Evolutionary conservation across 2,329 filamentous ascomycete genomes (phyloP), one percentile per base, ranked within the genome.

Genomic region (Nothophoma quercina): DNA sequence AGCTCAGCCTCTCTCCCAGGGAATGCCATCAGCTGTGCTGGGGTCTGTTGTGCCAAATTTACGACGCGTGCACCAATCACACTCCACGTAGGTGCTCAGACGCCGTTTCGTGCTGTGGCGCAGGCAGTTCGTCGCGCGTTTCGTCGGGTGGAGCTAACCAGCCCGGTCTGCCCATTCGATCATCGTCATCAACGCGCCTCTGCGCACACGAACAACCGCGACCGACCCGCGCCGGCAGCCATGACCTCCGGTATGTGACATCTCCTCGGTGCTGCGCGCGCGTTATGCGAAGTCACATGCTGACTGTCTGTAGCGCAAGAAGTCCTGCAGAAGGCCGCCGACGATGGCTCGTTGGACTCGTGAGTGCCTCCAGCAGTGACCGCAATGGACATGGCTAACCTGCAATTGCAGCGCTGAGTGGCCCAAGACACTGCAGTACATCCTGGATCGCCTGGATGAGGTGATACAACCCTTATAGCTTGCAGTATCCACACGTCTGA

Each of bases 361-460:
- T 87, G 78, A 62, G 81, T 68, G 46, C 56, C 45, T 58, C 55
- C 56, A 48, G n/a, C 35, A 8, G 15, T 28, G 7, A 3, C 15
- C 18, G 35, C 42, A 15, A n/a, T 18, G n/a, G 25, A 25, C 36
- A 22, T 36, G 25, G 30, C 50, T 52, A 38, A 52, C 56, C 55
- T 33, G 46, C 52, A 44, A 35, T 58, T 65, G 58, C 72, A 92
- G 89, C 67, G 80, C 83, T 51, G 81, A 82, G 71, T 93, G 90
- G 90, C 86, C 87, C 26, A 76, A 76, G 51, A 80, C 91, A 63
- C 81, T 90, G 40, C 81, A 83, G 63, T 82, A 83, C 25, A 78
- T 93, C 29, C 77, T 93, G 44, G 77, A 84, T 54, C 85, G 87
- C 64, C 81, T 93, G 41, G 88, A 95, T 72, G 81, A 85, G 71